Percentiles rank a stretch among this genome's conserved stretches.
Evolutionary conservation across 768 basidiomycete genomes (phyloP).

Genomic region (Pulveroboletus sp.): DNA sequence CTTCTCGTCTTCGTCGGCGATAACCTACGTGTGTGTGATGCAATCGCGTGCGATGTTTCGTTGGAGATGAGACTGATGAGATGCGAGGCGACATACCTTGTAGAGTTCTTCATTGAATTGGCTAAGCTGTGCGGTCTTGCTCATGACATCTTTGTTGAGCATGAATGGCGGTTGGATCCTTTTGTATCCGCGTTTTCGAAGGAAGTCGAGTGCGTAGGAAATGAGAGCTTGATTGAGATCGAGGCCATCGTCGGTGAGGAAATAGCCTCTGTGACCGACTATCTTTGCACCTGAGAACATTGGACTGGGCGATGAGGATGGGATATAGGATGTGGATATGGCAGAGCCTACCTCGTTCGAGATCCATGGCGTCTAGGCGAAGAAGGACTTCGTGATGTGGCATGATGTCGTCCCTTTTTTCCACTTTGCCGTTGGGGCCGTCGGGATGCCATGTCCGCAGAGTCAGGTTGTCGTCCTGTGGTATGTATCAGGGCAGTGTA

Average conservation of each 20-base stretch:
- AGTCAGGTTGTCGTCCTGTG: constrained; percentile 84
- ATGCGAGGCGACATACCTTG: constrained; percentile 54
- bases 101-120: constrained; percentile 99
- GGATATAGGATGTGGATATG: not conserved
- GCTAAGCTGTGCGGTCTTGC: constrained; percentile 94
- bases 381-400: constrained; percentile 98
- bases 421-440: constrained; percentile 66
- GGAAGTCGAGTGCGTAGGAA: constrained; percentile 90
- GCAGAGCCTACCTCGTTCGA: constrained; percentile 69
- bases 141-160: constrained; percentile 98
- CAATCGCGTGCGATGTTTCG: not conserved
- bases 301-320: constrained; percentile 7
- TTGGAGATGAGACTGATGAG: not conserved
- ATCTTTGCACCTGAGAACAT: constrained; percentile 74
- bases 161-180: constrained; percentile 97
- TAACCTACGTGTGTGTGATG: constrained; percentile 46
- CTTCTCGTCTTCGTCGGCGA: constrained; percentile 89
- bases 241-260: constrained; percentile 90
- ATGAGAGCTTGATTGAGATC: constrained; percentile 97
- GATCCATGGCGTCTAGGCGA: constrained; percentile 91
- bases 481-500: not conserved
- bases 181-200: constrained; percentile 77
- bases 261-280: constrained; percentile 94
- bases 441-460: constrained; percentile 83
- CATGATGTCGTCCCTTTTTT: constrained; percentile 71